Conservation (phyloP, 148 eudicot genomes). For the Fagopyrum esculentum region DNA sequence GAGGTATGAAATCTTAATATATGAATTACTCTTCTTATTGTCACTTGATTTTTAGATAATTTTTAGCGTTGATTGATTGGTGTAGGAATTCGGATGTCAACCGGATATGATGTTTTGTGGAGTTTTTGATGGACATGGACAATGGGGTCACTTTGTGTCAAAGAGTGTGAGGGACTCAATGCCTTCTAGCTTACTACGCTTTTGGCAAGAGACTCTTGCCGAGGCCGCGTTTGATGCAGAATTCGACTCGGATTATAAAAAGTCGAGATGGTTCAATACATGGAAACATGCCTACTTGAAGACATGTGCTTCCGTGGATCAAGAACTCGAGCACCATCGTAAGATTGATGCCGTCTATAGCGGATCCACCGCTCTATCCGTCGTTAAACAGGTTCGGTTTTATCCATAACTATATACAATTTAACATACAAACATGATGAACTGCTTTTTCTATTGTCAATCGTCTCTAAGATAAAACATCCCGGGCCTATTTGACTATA, state of each 20-base stretch:
- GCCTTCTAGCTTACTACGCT: constrained; percentile 55
- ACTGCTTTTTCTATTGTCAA: no score
- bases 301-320: constrained; percentile 66
- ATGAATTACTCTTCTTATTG: no score
- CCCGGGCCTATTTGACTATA: not conserved
- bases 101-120: constrained; percentile 81
- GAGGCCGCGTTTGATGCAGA: constrained; percentile 20
- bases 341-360: constrained; percentile 61
- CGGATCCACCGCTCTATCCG: constrained; percentile 45
- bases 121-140: constrained; percentile 90
- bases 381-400: constrained; percentile 8
- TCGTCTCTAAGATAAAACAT: no score
- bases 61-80: not conserved
- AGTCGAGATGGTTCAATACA: constrained; percentile 14
- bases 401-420: no score
- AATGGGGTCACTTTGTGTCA: constrained; percentile 84
- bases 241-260: constrained; percentile 16
- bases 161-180: constrained; percentile 56
- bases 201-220: constrained; percentile 64
- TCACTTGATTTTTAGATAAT: not conserved
- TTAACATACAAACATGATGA: no score
- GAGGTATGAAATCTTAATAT: not conserved
- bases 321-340: constrained; percentile 47
- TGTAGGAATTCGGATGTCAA: constrained; percentile 72
- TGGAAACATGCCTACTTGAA: constrained; percentile 64